Evolutionary conservation across 768 basidiomycete genomes (phyloP).

Genomic region (Baorangia bicolor): DNA sequence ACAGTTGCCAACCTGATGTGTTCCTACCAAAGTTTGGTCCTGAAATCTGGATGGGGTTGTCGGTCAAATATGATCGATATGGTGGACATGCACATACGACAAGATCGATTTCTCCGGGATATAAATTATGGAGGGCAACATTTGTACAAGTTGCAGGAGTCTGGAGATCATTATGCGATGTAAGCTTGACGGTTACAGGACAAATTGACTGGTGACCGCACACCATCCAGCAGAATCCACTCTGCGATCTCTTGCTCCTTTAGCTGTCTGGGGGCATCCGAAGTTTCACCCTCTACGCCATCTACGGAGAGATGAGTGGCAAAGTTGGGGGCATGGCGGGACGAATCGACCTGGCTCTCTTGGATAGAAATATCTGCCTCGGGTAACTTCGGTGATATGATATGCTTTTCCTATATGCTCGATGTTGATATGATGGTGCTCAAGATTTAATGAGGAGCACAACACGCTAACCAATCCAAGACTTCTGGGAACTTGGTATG

Average conservation of each 20-base stretch:
- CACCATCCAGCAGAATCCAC: conserved; percentile 90
- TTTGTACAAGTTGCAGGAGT: conserved; percentile 93
- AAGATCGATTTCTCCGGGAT: conserved; percentile 83
- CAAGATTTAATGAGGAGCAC: not conserved
- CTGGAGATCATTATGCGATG: conserved; percentile 35
- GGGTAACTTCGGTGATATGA: conserved; percentile 70
- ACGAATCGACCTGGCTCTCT: conserved; percentile 44
- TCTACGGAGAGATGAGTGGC: conserved; percentile 4
- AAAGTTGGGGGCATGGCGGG: not conserved
- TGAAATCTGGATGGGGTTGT: conserved; percentile 52
- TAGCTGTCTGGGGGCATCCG: conserved; percentile 58
- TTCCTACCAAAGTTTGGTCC: conserved; percentile 88
- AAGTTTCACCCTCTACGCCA: conserved; percentile 72
- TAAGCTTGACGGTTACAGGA: conserved; percentile 7
- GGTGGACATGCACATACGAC: conserved; percentile 50
- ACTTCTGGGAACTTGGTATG: conserved; percentile 77
- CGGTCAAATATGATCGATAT: not conserved
- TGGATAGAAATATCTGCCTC: conserved; percentile 78
- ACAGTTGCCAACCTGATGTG: conserved; percentile 58
- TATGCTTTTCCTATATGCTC: conserved; percentile 65
- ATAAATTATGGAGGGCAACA: conserved; percentile 87
- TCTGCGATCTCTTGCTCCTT: conserved; percentile 77
- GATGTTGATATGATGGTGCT: not conserved
- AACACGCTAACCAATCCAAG: conserved; percentile 71
- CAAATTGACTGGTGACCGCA: conserved; percentile 34